A percentile compares a stretch with the other conserved stretches of the same genome.
These are phyloP conservation scores for Carallia pectinifolia DNA, from an alignment of 345 rosid genomes.

Conservation along the genomic window DNA sequence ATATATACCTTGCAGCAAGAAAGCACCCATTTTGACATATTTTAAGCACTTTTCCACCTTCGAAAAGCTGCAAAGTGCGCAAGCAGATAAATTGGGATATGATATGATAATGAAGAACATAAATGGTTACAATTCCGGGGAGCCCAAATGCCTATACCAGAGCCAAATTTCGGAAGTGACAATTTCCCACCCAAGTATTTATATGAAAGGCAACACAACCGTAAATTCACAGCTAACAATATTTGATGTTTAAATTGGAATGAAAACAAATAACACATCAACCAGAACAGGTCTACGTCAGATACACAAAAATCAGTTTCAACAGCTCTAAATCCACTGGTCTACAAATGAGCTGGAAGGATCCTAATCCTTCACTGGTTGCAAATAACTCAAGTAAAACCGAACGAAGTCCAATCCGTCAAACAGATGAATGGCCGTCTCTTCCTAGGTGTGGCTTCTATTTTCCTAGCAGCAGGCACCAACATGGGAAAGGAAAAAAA, in stretches of 20 bases:
- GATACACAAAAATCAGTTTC: neutral
- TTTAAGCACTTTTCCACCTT: slow-evolving; percentile 24
- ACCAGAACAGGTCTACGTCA: neutral
- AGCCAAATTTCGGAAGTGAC: neutral
- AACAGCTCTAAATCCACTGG: neutral
- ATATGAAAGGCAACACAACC: neutral
- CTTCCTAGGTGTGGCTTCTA: neutral
- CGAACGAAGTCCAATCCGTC: too few species aligned
- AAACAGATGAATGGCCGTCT: neutral
- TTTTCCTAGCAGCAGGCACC: neutral
- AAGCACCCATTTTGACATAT: slow-evolving; percentile 65
- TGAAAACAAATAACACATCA: neutral
- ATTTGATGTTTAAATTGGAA: neutral
- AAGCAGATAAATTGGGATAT: slow-evolving; percentile 21
- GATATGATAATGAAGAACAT: slow-evolving; percentile 25
- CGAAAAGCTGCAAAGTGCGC: slow-evolving; percentile 25
- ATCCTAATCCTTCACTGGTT: neutral
- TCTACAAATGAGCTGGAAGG: neutral
- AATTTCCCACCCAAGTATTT: neutral
- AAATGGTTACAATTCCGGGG: slow-evolving; percentile 13
- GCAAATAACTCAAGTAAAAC: neutral
- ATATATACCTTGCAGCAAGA: slow-evolving; percentile 83
- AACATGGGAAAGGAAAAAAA: too few species aligned
- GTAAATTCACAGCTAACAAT: neutral
- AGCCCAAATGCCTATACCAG: slow-evolving; percentile 26